Percentiles rank a stretch among this genome's conserved stretches.
Conservation (phyloP, 345 rosid genomes). For the Eucalyptus cladocalyx region DNA sequence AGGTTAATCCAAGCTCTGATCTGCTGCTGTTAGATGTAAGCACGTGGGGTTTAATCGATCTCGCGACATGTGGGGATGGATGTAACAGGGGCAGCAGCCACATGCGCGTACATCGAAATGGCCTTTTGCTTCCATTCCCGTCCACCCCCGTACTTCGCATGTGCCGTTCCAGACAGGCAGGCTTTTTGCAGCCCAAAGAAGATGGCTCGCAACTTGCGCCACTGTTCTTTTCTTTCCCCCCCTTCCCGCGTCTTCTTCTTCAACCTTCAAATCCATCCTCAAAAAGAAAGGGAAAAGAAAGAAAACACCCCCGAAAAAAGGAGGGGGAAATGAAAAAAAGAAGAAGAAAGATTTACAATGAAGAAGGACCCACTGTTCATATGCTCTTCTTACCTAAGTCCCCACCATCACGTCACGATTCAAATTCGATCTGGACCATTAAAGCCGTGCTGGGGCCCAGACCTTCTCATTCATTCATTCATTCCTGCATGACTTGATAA, state of each 20-base stretch:
- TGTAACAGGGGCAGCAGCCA: not conserved
- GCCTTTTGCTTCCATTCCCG: not conserved
- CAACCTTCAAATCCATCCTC: not conserved
- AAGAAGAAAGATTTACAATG: not conserved
- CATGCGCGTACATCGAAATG: not conserved
- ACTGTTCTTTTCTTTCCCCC: not conserved
- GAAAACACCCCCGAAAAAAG: not conserved
- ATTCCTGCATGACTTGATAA: not conserved
- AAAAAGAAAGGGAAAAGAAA: not conserved
- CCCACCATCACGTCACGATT: not conserved
- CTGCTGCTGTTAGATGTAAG: not conserved
- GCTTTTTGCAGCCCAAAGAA: conserved; percentile 14
- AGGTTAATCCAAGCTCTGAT: not conserved
- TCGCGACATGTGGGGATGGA: not conserved
- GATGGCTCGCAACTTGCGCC: conserved; percentile 15
- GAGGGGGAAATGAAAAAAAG: not conserved
- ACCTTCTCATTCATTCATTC: not conserved
- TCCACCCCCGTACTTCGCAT: conserved; percentile 1
- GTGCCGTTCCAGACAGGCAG: conserved; percentile 31
- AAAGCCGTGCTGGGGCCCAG: not conserved
- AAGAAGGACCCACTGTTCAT: not conserved
- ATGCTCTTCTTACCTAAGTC: not conserved
- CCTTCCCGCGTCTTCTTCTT: conserved; percentile 5
- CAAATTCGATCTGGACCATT: not conserved
- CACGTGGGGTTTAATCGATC: not conserved